Base-by-base conservation (phyloP, 2,329 filamentous ascomycete genomes). In the Exophiala sp. region DNA sequence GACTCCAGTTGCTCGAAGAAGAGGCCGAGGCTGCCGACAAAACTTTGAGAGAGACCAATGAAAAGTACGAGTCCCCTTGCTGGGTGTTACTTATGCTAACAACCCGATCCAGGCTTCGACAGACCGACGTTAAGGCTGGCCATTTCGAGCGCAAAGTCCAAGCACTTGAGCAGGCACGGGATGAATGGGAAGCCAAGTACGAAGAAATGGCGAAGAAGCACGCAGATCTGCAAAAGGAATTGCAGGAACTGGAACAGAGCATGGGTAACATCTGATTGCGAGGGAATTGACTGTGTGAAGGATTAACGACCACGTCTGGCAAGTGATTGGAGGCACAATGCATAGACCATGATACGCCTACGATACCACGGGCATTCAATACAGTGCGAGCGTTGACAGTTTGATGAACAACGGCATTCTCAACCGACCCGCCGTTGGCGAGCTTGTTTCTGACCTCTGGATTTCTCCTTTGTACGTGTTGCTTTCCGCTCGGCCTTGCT, bases 71-170 rank as follows among this genome's bases (percentile, higher is more conserved):
- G 46, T 46, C 22, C 9, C 37, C 9, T 16, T 24, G 50, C 52
- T 38, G 38, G 37, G 44, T 18, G 23, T 27, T 38, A 44, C 23
- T 3, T 18, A 9, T 40, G 38, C 16, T 47, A 27, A 49, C 23
- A 23, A 30, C 40, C 34, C 19, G 9, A 48, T 13, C 30, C 63
- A 98, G 93, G 77, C 88, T 97, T 68, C 90, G 93, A 71, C 90
- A 95, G 77, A 96, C 93, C 75, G 93, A 98, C 70, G 89, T 97
- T 75, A 97, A 97, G 80, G 90, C 91, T 66, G 93, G 91, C 65
- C 91, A 98, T 78, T 97, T 91, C 74, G 93, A 98, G 78, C 93
- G 93, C 75, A 97, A 97, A 80, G 93, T 97, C 63, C 88, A 96
- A 73, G 91, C 93, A 65, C 83, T 96, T 66, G 93, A 98, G 76